Conservation (phyloP, 371 early-diverging fungal genomes). For the Sporodiniella umbellata region DNA sequence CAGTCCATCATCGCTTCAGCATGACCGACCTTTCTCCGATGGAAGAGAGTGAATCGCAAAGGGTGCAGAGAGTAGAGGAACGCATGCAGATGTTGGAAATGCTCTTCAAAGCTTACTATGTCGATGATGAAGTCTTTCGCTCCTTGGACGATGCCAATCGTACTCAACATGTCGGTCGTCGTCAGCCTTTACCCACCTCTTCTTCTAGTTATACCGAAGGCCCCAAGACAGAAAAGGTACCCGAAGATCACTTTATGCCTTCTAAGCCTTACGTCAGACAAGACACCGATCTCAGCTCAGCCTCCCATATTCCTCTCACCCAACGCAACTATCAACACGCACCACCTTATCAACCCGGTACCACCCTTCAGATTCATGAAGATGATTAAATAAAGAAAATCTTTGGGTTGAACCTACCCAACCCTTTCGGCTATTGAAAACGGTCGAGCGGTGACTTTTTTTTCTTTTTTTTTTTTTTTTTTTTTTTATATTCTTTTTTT, state of each 20-base stretch:
- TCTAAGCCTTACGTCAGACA: constrained; percentile 7
- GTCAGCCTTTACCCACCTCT: neutral
- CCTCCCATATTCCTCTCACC: constrained; percentile 16
- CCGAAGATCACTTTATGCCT: neutral
- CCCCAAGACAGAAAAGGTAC: constrained; percentile 16
- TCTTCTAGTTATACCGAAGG: constrained; percentile 3
- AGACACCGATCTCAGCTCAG: constrained; percentile 14
- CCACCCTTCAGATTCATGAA: constrained; percentile 15
- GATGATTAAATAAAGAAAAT: neutral
- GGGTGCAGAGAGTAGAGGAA: constrained; percentile 31
- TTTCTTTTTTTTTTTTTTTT: too few species aligned
- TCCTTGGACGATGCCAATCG: constrained; percentile 28
- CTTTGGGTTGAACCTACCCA: too few species aligned
- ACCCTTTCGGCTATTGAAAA: too few species aligned
- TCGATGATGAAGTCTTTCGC: constrained; percentile 42
- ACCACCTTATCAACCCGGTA: constrained; percentile 17
- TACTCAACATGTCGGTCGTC: neutral
- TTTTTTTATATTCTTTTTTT: too few species aligned
- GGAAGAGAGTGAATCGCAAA: constrained; percentile 29
- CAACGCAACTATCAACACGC: constrained; percentile 12
- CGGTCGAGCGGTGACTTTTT: neutral
- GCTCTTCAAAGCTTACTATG: constrained; percentile 35
- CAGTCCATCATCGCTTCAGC: constrained; percentile 45
- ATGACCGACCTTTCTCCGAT: constrained; percentile 18
- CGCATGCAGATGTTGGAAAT: constrained; percentile 33